Evolutionary conservation across 306 rosid genomes (phyloP), one percentile per base, ranked within the genome.

Genomic region (Begonia masoniana): DNA sequence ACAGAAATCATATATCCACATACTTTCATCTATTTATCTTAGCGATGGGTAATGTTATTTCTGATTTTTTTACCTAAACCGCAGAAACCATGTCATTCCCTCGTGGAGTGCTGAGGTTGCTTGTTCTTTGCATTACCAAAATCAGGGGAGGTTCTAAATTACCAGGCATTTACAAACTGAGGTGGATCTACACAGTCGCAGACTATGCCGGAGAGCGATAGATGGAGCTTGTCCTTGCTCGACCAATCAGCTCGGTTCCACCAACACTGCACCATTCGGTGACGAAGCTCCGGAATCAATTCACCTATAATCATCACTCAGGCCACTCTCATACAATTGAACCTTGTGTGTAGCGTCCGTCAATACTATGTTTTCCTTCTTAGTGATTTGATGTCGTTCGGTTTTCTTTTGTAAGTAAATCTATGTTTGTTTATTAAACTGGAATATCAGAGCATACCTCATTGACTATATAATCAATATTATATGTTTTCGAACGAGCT

Each of bases 191-290:
- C 74, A 73, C 91, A 0, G 94, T 91, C 46, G 96, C 96, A 91
- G 75, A 91, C 96, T 0, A 85, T 85, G 94, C 95, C 97, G 0
- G 94, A 82, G 76, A 91, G 86, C 13, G 94, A 85, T 60, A 82
- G 97, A 6, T 91, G 96, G 96, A 96, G 91, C 92, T 2, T 91
- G 96, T 63, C n/a, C 92, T 91, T 15, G 88, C 96, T 12, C 88
- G 97, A 31, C 97, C 97, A 1, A 85, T 85, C 63, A 83, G 85
- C 60, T n/a, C 81, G 96, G 66, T 91, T 85, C 74, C 97, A 91
- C 31, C 82, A 81, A 61, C 84, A 69, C 53, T 91, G 97, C 82
- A 80, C 13, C 82, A 65, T 54, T 80, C 17, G 76, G 91, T 1
- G 72, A 66, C 48, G 78, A 46, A 83, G 92, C 65, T 50, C 58